phyloP scores from a whole-genome alignment of 345 rosid species.

The Euphorbia pulcherrima region DNA sequence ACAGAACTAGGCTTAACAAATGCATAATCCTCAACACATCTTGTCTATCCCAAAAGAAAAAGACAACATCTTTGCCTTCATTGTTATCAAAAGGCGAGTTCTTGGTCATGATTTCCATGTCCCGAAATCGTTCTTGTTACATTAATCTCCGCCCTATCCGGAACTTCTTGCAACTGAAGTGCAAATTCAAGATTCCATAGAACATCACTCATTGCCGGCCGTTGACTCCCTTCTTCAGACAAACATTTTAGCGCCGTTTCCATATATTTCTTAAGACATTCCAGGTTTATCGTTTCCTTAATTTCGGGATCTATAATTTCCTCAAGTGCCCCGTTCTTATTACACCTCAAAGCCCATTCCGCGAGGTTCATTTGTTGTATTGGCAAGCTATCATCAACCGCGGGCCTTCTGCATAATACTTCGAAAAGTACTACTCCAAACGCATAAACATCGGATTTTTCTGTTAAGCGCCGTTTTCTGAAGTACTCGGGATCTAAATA shows the following conservation, averaged over 20 bases:
- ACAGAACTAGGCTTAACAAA: background rate
- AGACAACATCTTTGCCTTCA: no score
- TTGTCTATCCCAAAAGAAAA: no score
- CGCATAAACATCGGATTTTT: slow-evolving; percentile 84
- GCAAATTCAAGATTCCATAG: slow-evolving; percentile 74
- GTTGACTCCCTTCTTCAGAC: slow-evolving; percentile 51
- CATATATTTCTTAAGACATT: slow-evolving; percentile 59
- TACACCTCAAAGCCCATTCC: slow-evolving; percentile 71
- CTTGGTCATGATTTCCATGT: background rate
- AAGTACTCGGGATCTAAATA: slow-evolving; percentile 89
- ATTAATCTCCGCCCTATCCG: slow-evolving; percentile 29
- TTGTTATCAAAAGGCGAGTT: background rate
- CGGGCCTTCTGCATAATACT: slow-evolving; percentile 68
- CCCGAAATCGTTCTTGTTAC: slow-evolving; percentile 1
- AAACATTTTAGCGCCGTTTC: slow-evolving; percentile 71
- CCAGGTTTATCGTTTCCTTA: slow-evolving; percentile 42
- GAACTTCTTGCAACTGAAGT: slow-evolving; percentile 50
- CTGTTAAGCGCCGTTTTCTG: slow-evolving; percentile 71
- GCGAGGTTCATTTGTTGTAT: slow-evolving; percentile 83
- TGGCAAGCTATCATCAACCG: slow-evolving; percentile 58
- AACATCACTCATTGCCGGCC: slow-evolving; percentile 85
- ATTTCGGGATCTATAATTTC: slow-evolving; percentile 63
- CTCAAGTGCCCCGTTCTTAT: slow-evolving; percentile 44
- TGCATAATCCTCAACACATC: background rate
- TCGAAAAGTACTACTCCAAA: slow-evolving; percentile 89